Evolutionary conservation across 257 asterid species (phyloP).

Genomic region (Capsicum pubescens): DNA sequence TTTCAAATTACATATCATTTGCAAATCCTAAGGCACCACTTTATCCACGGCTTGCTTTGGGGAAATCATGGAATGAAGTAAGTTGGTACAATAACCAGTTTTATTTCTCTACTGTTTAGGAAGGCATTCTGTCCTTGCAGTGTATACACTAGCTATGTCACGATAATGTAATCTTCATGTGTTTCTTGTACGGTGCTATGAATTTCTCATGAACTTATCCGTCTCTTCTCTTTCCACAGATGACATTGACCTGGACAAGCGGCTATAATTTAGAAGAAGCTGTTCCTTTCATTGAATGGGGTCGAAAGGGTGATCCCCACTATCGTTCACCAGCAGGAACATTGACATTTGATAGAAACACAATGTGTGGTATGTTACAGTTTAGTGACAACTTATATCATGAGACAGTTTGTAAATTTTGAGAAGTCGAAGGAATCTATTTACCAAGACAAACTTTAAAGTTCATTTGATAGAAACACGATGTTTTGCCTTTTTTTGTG

Average conservation of each 20-base stretch:
- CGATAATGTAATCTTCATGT: background rate
- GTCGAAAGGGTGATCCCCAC: conserved; percentile 47
- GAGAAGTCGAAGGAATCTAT: background rate
- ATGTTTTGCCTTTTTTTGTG: background rate
- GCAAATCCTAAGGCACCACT: conserved; percentile 87
- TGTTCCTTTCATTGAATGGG: conserved; percentile 75
- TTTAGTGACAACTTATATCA: background rate
- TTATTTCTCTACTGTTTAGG: background rate
- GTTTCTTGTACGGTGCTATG: background rate
- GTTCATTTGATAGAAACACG: background rate
- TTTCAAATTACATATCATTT: conserved; percentile 81
- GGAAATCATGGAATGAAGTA: conserved; percentile 94
- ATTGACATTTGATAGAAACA: conserved; percentile 64
- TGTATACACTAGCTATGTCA: background rate
- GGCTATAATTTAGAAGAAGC: conserved; percentile 81
- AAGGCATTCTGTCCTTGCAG: background rate
- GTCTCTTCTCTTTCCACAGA: conserved; percentile 41
- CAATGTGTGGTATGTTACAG: conserved; percentile 79
- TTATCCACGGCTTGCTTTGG: conserved; percentile 95
- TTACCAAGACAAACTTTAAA: background rate
- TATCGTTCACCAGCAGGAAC: conserved; percentile 75
- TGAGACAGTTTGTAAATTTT: background rate
- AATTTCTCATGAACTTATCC: background rate
- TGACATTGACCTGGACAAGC: conserved; percentile 97
- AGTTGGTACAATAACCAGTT: conserved; percentile 34